Evolutionary conservation across 2,329 filamentous ascomycete species (phyloP).

Genomic region (Chaetothyriales sp.): DNA sequence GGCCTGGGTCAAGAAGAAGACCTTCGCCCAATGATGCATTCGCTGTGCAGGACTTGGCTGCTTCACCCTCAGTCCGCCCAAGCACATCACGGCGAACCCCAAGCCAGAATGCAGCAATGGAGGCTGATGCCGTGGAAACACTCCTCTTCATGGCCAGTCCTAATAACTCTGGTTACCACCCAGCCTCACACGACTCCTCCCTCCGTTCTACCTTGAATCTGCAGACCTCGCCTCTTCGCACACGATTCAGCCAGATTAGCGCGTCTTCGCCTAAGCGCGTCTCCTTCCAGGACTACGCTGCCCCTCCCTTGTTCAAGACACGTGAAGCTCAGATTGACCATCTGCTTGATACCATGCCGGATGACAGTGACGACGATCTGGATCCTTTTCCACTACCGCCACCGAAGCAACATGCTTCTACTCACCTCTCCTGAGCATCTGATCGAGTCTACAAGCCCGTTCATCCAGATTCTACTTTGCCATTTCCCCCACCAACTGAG

Average conservation of each 20-base stretch:
- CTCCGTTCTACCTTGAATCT: conserved; percentile 8
- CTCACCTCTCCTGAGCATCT: background rate
- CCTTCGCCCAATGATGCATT: conserved; percentile 24
- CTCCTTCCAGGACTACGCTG: conserved; percentile 11
- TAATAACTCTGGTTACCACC: conserved; percentile 30
- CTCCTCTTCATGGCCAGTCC: conserved; percentile 37
- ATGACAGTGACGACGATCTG: conserved; percentile 18
- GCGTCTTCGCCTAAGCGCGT: conserved; percentile 14
- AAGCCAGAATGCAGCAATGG: conserved; percentile 31
- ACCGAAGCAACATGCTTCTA: background rate
- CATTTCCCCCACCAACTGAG: background rate
- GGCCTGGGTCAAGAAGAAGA: conserved; percentile 24
- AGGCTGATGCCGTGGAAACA: conserved; percentile 37
- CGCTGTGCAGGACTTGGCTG: conserved; percentile 4
- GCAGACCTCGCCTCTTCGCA: conserved; percentile 13
- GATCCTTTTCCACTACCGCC: conserved; percentile 1
- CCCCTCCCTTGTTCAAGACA: conserved; percentile 2
- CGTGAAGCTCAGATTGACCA: conserved; percentile 18
- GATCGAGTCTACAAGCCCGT: background rate
- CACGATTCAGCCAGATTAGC: conserved; percentile 12
- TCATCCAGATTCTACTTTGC: background rate
- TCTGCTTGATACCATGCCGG: conserved; percentile 19
- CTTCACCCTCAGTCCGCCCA: conserved; percentile 1
- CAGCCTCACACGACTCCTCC: conserved; percentile 20
- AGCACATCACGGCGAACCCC: conserved; percentile 22